A percentile compares a stretch with the other conserved stretches of the same genome.
These are phyloP conservation scores for Aspergillus sp. DNA, from an alignment of 2,329 filamentous ascomycete genomes.

Conservation along the genomic window DNA sequence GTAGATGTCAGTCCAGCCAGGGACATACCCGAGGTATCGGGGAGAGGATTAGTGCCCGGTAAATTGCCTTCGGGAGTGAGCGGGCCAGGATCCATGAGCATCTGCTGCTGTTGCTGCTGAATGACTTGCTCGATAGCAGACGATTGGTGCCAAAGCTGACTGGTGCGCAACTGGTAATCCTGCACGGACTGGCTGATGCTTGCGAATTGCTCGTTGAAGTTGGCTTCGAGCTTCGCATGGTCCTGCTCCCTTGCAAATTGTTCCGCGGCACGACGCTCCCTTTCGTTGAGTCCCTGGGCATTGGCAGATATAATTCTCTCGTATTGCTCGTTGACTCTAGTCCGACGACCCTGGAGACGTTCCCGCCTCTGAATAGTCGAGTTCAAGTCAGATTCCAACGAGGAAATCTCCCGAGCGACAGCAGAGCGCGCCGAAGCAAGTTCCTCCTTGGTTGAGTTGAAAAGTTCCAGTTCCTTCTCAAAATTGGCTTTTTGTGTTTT, in stretches of 20 bases:
- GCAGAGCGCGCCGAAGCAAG: conserved; percentile 47
- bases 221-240: conserved; percentile 39
- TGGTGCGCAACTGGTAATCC: conserved; percentile 39
- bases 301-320: conserved; percentile 57
- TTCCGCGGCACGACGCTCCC: conserved; percentile 46
- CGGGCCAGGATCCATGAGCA: conserved; percentile 39
- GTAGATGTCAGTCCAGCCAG: conserved; percentile 21
- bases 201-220: conserved; percentile 38
- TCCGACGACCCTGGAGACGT: conserved; percentile 53
- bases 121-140: conserved; percentile 39
- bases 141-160: conserved; percentile 41
- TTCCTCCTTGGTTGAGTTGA: conserved; percentile 48
- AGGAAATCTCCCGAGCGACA: conserved; percentile 47
- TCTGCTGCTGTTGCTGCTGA: conserved; percentile 42
- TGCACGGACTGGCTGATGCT: conserved; percentile 39
- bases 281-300: conserved; percentile 52
- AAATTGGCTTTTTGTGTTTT: conserved; percentile 50
- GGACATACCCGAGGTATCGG: conserved; percentile 22
- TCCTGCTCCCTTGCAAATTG: conserved; percentile 43
- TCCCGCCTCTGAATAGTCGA: conserved; percentile 54
- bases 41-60: conserved; percentile 46
- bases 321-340: conserved; percentile 58
- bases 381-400: conserved; percentile 50
- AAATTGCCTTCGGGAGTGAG: conserved; percentile 58
- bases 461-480: conserved; percentile 50